These are phyloP conservation scores for Kuraishia borneana DNA, from an alignment of 805 yeast species.

Conservation along the genomic window DNA sequence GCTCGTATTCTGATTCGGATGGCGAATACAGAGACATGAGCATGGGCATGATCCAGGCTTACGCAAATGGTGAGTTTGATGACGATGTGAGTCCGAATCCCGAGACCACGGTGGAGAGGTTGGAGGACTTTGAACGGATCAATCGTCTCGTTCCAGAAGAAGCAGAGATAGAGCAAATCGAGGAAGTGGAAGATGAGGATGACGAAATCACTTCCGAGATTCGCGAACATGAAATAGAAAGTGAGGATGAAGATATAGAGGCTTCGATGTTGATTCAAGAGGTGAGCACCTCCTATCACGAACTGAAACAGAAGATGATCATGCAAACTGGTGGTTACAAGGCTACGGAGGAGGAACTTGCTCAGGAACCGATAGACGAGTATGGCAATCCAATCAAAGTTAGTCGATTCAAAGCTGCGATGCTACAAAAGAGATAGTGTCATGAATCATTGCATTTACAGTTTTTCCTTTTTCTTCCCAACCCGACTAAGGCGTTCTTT, in stretches of 20 bases:
- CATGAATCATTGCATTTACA: background rate
- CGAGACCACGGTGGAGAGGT: constrained; percentile 28
- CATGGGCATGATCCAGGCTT: constrained; percentile 24
- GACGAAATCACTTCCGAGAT: constrained; percentile 28
- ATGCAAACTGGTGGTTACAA: constrained; percentile 35
- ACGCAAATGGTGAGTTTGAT: constrained; percentile 47
- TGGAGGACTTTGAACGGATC: constrained; percentile 42
- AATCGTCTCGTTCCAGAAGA: constrained; percentile 32
- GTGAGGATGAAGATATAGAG: constrained; percentile 8
- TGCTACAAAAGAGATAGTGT: background rate
- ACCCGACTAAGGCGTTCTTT: constrained; percentile 38
- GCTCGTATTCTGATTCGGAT: too few relatives aligned
- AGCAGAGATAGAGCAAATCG: constrained; percentile 13
- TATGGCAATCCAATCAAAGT: constrained; percentile 44
- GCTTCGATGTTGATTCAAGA: constrained; percentile 28
- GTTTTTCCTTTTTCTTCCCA: background rate
- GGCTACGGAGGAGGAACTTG: constrained; percentile 36
- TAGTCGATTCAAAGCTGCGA: constrained; percentile 61
- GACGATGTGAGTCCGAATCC: constrained; percentile 51
- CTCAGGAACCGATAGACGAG: constrained; percentile 60
- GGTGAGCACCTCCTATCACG: constrained; percentile 44
- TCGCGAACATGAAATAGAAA: constrained; percentile 26
- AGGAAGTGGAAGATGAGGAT: constrained; percentile 23
- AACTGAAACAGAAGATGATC: constrained; percentile 38
- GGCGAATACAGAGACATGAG: too few relatives aligned